A percentile compares a stretch with the other conserved stretches of the same genome.
phyloP scores from a whole-genome alignment of 495 filamentous ascomycete species.

The Tuber aestivum region DNA sequence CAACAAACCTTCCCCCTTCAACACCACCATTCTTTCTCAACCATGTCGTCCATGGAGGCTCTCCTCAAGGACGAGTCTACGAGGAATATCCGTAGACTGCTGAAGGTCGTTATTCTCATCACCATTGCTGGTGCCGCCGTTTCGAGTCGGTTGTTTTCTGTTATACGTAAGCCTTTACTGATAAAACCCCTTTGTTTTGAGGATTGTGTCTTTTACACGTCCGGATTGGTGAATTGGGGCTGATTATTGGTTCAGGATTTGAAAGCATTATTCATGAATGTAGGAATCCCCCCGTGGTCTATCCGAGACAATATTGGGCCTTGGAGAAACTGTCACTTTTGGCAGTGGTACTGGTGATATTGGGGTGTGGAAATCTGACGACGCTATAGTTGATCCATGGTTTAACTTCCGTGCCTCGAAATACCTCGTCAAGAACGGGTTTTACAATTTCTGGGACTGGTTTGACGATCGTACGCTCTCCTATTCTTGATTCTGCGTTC shows the following conservation, averaged over 20 bases:
- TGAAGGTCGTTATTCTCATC: constrained; percentile 85
- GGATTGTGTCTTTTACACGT: constrained; percentile 10
- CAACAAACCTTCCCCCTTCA: constrained; percentile 25
- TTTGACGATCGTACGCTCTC: constrained; percentile 83
- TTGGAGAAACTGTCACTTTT: constrained; percentile 11
- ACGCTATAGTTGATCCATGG: constrained; percentile 87
- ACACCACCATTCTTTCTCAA: constrained; percentile 28
- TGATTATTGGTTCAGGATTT: constrained; percentile 59
- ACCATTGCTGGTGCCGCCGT: constrained; percentile 90
- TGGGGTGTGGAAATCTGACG: constrained; percentile 28
- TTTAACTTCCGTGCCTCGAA: constrained; percentile 99
- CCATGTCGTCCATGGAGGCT: constrained; percentile 45
- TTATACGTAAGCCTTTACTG: constrained; percentile 68
- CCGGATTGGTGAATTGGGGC: constrained; percentile 8
- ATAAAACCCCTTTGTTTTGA: constrained; percentile 8
- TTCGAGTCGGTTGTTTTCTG: constrained; percentile 92
- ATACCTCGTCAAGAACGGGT: constrained; percentile 91
- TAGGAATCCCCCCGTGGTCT: constrained; percentile 49
- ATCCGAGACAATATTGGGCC: constrained; percentile 14
- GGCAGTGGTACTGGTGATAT: constrained; percentile 43
- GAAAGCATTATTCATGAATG: constrained; percentile 99
- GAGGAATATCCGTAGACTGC: constrained; percentile 71
- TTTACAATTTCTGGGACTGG: constrained; percentile 99
- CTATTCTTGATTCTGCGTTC: background rate
- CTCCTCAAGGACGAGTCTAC: constrained; percentile 63